These are phyloP conservation scores for Aureobasidium musti DNA, from an alignment of 2,329 filamentous ascomycete genomes.

Conservation along the genomic window DNA sequence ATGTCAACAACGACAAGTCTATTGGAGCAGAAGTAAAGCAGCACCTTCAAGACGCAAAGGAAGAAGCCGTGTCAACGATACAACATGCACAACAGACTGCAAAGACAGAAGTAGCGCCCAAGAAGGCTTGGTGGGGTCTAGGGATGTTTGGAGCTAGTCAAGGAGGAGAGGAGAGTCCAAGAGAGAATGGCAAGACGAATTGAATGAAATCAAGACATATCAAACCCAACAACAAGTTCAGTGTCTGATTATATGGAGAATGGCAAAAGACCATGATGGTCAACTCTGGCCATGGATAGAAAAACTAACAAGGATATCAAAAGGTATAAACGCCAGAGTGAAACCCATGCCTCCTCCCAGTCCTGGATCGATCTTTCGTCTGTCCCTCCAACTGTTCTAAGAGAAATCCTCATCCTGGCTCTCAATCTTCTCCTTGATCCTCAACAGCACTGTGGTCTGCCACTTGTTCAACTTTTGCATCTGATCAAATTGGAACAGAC, in stretches of 20 bases:
- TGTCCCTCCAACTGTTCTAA: slow-evolving; percentile 42
- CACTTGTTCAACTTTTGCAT: slow-evolving; percentile 94
- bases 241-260: no score
- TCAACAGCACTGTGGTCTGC: slow-evolving; percentile 85
- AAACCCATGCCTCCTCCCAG: neutral
- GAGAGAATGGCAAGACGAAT: neutral
- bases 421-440: slow-evolving; percentile 82
- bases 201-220: neutral
- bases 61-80: neutral
- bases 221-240: no score
- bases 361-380: neutral
- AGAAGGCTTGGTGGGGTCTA: slow-evolving; percentile 31
- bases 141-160: slow-evolving; percentile 24
- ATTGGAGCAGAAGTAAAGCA: slow-evolving; percentile 25
- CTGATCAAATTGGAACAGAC: slow-evolving; percentile 86
- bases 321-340: neutral
- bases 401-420: slow-evolving; percentile 69
- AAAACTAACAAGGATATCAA: slow-evolving; percentile 19
- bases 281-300: neutral
- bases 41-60: neutral
- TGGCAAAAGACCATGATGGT: no score
- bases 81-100: slow-evolving; percentile 19
- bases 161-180: slow-evolving; percentile 29
- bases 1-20: slow-evolving; percentile 25
- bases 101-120: slow-evolving; percentile 27